A percentile compares a stretch with the other conserved stretches of the same genome.
phyloP scores from a whole-genome alignment of 257 asterid genomes.

The Cruciata laevipes region DNA sequence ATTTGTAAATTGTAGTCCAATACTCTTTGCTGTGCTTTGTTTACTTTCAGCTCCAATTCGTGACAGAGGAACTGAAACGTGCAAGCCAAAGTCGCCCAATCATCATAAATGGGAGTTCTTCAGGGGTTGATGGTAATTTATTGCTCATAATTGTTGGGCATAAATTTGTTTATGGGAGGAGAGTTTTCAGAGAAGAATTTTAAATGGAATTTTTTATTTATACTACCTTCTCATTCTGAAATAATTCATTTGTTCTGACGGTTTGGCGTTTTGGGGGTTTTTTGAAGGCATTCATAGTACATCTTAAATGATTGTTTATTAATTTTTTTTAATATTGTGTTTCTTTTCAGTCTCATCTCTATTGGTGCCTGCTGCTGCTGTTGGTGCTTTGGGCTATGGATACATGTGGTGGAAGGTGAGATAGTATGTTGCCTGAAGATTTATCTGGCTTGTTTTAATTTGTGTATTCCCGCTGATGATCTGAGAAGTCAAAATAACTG shows the following conservation, averaged over 20 bases:
- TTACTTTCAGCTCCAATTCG: slow-evolving; percentile 52
- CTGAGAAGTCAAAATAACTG: neutral
- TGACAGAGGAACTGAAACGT: slow-evolving; percentile 67
- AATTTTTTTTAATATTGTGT: slow-evolving; percentile 4
- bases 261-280: neutral
- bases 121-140: slow-evolving; percentile 35
- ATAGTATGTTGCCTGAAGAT: slow-evolving; percentile 6
- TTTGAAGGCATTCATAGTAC: neutral
- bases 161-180: neutral
- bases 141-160: neutral
- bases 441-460: slow-evolving; percentile 1
- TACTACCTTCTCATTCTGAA: neutral
- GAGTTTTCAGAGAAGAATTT: slow-evolving; percentile 11
- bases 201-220: slow-evolving; percentile 10
- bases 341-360: slow-evolving; percentile 45
- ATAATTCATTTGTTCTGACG: neutral
- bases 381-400: slow-evolving; percentile 86
- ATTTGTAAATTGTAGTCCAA: slow-evolving; percentile 1
- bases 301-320: neutral
- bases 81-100: slow-evolving; percentile 55
- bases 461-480: neutral
- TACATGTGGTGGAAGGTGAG: slow-evolving; percentile 98
- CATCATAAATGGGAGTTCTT: slow-evolving; percentile 54
- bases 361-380: slow-evolving; percentile 61
- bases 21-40: slow-evolving; percentile 11